phyloP scores from a whole-genome alignment of 305 asterid genomes.

The Fraxinus albicans region DNA sequence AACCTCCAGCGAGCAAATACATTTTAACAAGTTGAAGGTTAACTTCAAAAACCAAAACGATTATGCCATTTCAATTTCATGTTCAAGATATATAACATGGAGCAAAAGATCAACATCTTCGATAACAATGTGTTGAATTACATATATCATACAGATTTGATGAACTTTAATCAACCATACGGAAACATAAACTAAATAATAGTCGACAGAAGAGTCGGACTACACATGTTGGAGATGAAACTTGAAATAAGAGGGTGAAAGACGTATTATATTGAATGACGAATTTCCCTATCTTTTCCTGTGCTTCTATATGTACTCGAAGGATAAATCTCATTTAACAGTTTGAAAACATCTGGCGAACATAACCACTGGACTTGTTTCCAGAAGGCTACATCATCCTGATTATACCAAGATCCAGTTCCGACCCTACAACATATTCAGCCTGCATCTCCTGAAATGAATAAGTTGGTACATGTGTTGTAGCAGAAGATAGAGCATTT shows the following conservation, averaged over 20 bases:
- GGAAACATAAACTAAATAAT: slow-evolving; percentile 8
- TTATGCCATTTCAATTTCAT: neutral
- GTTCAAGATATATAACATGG: slow-evolving; percentile 15
- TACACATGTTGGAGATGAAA: slow-evolving; percentile 5
- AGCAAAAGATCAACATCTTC: neutral
- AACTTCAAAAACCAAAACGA: neutral
- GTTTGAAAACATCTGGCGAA: slow-evolving; percentile 20
- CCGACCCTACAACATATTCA: slow-evolving; percentile 35
- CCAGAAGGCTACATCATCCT: slow-evolving; percentile 19
- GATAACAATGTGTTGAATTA: slow-evolving; percentile 9
- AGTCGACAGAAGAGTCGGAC: slow-evolving; percentile 14
- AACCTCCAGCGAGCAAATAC: neutral
- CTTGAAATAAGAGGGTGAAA: slow-evolving; percentile 14
- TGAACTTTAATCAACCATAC: slow-evolving; percentile 12
- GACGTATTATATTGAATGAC: slow-evolving; percentile 17
- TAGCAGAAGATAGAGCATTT: slow-evolving; percentile 5
- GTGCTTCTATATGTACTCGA: slow-evolving; percentile 27
- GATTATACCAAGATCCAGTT: slow-evolving; percentile 22
- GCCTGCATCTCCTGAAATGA: slow-evolving; percentile 45
- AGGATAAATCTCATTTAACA: slow-evolving; percentile 8
- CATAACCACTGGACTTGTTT: slow-evolving; percentile 18
- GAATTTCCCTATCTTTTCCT: slow-evolving; percentile 28
- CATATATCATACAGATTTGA: slow-evolving; percentile 6
- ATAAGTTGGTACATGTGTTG: slow-evolving; percentile 17
- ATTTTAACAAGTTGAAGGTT: neutral